Evolutionary conservation across 345 rosid species (phyloP), one percentile per base, ranked within the genome.

Genomic region (Sapria himalayana): DNA sequence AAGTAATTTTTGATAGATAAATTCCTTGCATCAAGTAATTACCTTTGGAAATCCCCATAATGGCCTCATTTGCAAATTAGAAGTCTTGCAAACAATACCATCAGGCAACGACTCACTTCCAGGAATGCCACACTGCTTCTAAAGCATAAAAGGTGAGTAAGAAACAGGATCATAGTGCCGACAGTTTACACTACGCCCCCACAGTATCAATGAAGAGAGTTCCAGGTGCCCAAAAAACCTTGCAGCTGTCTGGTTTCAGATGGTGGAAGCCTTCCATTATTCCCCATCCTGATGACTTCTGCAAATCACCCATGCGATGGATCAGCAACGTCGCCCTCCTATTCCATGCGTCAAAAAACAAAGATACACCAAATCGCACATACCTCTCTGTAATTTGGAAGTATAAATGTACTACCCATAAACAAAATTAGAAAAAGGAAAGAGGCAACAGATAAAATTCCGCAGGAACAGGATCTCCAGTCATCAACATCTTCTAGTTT

Each of bases 51-150:
- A 58, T 18, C 69, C 65, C 86, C 86, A 73, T 42, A 73, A 29
- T 3, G 78, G 76, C 33, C 73, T 57, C 76, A 73, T 70, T 41
- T 67, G 62, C 62, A 76, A 52, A 58, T 76, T 62, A 24, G 78
- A 56, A 9, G 61, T 61, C 19, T 57, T 45, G 16, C 51, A 16
- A 16, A 73, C 46, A 36, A 76, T 73, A 25, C 76, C 78, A 27
- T 49, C 56, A 1, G 86, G 85, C 22, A 76, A 58, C 21, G 54
- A 19, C 50, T 72, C 75, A 46, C 58, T 70, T 58, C 81, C 81
- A 50, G 43, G 55, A 41, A 63, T 72, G 45, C 59, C 60, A 52
- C 75, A 65, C 18, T 16, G 54, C 51, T 40, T 55, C 79, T 75
- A 38, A 43, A 43, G 36, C 37, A 23, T 31, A 37, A 8, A 56